phyloP scores from a whole-genome alignment of 2,329 filamentous ascomycete genomes.

The Paecilomyces sp. region DNA sequence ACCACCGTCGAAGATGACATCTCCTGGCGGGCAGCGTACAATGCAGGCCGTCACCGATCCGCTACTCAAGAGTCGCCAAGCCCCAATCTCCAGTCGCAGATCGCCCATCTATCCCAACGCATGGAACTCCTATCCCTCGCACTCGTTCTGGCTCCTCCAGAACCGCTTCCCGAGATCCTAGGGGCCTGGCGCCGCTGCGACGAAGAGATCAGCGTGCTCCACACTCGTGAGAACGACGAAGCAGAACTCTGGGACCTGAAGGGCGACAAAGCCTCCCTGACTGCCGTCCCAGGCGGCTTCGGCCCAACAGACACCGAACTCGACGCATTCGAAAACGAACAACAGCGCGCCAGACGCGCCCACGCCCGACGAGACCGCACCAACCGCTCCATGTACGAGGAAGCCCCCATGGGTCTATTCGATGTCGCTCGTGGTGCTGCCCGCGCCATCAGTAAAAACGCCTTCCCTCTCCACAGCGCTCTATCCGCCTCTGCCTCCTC shows the following conservation, averaged over 20 bases:
- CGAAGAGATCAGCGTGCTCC: slow-evolving; percentile 50
- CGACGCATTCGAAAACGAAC: slow-evolving; percentile 38
- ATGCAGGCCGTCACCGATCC: slow-evolving; percentile 50
- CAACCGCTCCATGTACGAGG: slow-evolving; percentile 23
- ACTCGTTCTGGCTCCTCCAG: slow-evolving; percentile 51
- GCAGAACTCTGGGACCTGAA: slow-evolving; percentile 53
- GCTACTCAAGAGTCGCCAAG: slow-evolving; percentile 19
- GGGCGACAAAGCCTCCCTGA: slow-evolving; percentile 34
- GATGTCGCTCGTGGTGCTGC: slow-evolving; percentile 46
- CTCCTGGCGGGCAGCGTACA: slow-evolving; percentile 58
- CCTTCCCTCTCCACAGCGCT: slow-evolving; percentile 33
- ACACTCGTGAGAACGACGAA: slow-evolving; percentile 48
- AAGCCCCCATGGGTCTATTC: slow-evolving; percentile 46
- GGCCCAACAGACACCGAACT: slow-evolving; percentile 36
- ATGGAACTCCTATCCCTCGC: slow-evolving; percentile 59
- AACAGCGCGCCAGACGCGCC: slow-evolving; percentile 29
- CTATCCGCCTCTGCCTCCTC: slow-evolving; percentile 4
- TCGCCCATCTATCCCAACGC: slow-evolving; percentile 54
- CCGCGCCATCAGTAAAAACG: slow-evolving; percentile 40
- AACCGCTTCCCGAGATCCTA: slow-evolving; percentile 53
- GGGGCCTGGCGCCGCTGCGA: slow-evolving; percentile 58
- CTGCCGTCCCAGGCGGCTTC: slow-evolving; percentile 37
- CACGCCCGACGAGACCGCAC: slow-evolving; percentile 17
- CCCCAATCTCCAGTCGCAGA: slow-evolving; percentile 31
- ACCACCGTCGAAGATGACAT: slow-evolving; percentile 45